Base-by-base conservation (phyloP, 2,329 filamentous ascomycete genomes). In the Pyrenochaeta sp. region DNA sequence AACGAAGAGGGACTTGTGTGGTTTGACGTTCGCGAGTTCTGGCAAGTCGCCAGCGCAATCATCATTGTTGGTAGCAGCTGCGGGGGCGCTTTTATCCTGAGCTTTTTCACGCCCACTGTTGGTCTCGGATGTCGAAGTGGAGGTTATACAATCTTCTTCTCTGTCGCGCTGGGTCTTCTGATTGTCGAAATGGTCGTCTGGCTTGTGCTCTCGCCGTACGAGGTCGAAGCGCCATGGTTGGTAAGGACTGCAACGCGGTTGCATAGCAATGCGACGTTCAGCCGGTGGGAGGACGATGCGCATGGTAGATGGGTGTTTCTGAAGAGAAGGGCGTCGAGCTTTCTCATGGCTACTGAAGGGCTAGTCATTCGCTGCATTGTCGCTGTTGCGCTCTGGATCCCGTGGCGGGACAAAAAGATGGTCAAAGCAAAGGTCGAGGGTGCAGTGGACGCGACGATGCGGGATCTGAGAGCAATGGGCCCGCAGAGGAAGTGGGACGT, bases 61-160 rank as follows among this genome's bases (percentile, higher is more conserved):
- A 43, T 73, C 2, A 75, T 79, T 21, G 73, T 81, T 3, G 62
- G 55, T 5, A 73, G 63, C 12, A 76, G 72, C 21, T 70, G 66
- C 17, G 66, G 71, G 4, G 77, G 77, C 2, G 74, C 77, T 0
- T 80, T 79, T 45, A 66, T 77, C 7, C 54, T 81, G 15, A 77
- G 74, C 7, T 81, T 67, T 56, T 78, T 74, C 56, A 81, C 79
- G 0, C 79, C 79, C 0, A 81, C 79, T 0, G 77, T 81, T 0
- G 79, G 79, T 1, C 64, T 81, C 0, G 78, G 78, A 0, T 80
- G 67, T 29, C 64, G 68, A 0, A 69, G 75, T 33, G 78, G 78
- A 1, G 78, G 77, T 3, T 81, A 81, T 51, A 69, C 75, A n/a
- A 70, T 81, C 14, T 81, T 78, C 51, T 67, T 72, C 20, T 39